Percentiles rank a stretch among this genome's conserved stretches.
Evolutionary conservation across 495 filamentous ascomycete species (phyloP).

Genomic region (Lasiosphaeria hispida): DNA sequence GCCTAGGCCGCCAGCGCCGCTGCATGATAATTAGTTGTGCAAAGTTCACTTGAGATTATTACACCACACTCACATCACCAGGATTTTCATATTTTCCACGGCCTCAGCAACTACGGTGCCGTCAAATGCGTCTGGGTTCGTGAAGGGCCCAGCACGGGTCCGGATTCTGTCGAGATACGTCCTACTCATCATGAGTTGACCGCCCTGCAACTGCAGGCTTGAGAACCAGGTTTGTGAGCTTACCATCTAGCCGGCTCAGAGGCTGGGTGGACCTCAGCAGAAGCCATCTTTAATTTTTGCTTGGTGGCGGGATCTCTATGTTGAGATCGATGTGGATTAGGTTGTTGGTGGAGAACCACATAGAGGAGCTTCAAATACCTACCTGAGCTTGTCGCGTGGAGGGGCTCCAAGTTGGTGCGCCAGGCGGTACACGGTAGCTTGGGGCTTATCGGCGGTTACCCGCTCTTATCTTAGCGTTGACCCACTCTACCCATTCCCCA

Average conservation of each 20-base stretch:
- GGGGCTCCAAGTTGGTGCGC: no score
- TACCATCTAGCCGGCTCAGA: conserved; percentile 32
- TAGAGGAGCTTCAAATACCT: not conserved
- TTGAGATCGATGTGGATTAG: not conserved
- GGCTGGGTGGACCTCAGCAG: conserved; percentile 21
- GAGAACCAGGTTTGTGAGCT: not conserved
- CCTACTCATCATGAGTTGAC: conserved; percentile 38
- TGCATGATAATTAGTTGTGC: conserved; percentile 43
- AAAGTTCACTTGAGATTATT: not conserved
- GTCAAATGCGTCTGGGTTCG: conserved; percentile 66
- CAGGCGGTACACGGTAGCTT: no score
- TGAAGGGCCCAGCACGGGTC: conserved; percentile 72
- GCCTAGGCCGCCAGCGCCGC: conserved; percentile 87
- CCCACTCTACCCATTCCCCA: no score
- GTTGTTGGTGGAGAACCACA: not conserved
- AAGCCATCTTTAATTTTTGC: conserved; percentile 24
- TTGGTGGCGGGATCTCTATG: not conserved
- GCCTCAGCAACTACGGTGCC: conserved; percentile 58
- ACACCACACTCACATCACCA: conserved; percentile 30
- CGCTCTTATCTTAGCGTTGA: no score
- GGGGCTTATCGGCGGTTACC: no score
- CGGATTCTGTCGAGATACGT: conserved; percentile 77
- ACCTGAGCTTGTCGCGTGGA: no score
- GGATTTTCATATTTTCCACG: conserved; percentile 47
- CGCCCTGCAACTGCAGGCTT: not conserved